Evolutionary conservation across 2,329 filamentous ascomycete species (phyloP).

Genomic region (Colletotrichum salicis): DNA sequence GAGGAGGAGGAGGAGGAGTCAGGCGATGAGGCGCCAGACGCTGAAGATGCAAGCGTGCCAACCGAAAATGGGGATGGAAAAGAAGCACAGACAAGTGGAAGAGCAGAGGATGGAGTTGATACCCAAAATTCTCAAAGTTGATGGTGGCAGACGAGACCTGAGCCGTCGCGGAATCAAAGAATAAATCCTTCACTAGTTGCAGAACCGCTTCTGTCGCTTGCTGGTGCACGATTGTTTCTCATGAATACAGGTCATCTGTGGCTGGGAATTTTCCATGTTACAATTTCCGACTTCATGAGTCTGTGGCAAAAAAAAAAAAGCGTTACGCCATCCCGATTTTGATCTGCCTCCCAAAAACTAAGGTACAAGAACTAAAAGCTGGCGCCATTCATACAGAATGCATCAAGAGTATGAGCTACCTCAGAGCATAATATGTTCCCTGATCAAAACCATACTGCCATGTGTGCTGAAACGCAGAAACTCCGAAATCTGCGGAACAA

Average conservation of each 20-base stretch:
- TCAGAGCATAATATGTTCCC: slow-evolving; percentile 51
- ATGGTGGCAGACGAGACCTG: slow-evolving; percentile 24
- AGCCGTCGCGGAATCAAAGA: background rate
- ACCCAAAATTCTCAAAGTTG: slow-evolving; percentile 35
- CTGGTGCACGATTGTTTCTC: background rate
- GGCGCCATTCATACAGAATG: slow-evolving; percentile 42
- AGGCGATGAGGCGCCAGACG: slow-evolving; percentile 41
- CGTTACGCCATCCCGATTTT: slow-evolving; percentile 16
- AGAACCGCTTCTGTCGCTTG: background rate
- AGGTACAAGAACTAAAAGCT: slow-evolving; percentile 53
- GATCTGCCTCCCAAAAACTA: slow-evolving; percentile 45
- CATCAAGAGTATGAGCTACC: slow-evolving; percentile 47
- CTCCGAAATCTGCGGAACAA: slow-evolving; percentile 20
- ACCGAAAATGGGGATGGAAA: slow-evolving; percentile 30
- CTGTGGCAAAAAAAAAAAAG: slow-evolving; percentile 31
- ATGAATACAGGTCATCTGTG: background rate
- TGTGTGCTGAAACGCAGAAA: slow-evolving; percentile 32
- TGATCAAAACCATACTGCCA: slow-evolving; percentile 40
- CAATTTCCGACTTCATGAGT: background rate
- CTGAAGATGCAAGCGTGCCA: slow-evolving; percentile 36
- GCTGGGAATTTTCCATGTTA: background rate
- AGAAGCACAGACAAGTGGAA: slow-evolving; percentile 35
- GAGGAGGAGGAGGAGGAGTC: slow-evolving; percentile 43
- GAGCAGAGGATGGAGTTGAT: slow-evolving; percentile 40
- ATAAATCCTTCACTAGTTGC: background rate